Evolutionary conservation across 1,139 yeast species (phyloP), one percentile per base, ranked within the genome.

Genomic region (Candida dubliniensis): DNA sequence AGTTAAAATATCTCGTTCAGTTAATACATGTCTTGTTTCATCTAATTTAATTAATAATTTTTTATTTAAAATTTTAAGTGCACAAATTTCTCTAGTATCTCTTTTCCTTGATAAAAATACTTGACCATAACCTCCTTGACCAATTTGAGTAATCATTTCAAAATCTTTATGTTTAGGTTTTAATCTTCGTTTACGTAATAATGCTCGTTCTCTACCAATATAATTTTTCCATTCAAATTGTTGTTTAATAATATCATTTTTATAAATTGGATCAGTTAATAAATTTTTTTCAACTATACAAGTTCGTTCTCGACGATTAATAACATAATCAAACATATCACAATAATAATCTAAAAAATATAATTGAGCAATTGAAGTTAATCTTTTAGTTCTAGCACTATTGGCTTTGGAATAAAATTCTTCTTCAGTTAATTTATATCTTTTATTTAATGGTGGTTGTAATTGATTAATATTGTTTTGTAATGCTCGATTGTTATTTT

Each of bases 81-180:
- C 99, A 67, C 97, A 93, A 39, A 95, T 86, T 66, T 95, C 99
- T 54, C 86, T 82, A 4, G 98, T 90, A 60, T 95, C 99, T 55
- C 84, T 84, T 71, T 95, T 95, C 54, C 93, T 80, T 1, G 99
- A 98, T 53, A 95, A 72, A 58, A 88, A 95, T 13, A 95, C 99
- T 68, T 90, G 96, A 23, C 99, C 99, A 60, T 95, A 95, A 2
- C 99, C 99, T 59, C 99, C 99, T 71, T 95, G 99, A 24, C 99
- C 99, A 31, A 95, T 97, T 69, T 95, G 99, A 2, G 99, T 93
- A 50, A 95, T 84, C 75, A 91, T 88, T 63, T 90, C 95, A 63
- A 95, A 95, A 64, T 95, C 99, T 56, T 90, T 91, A 61, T 90
- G 93, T 62, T 87, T 88, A 38, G 97, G 96, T 65, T 90, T 89